These are phyloP conservation scores for Trichoderma hamatum DNA, from an alignment of 2,329 filamentous ascomycete species.

Conservation along the genomic window DNA sequence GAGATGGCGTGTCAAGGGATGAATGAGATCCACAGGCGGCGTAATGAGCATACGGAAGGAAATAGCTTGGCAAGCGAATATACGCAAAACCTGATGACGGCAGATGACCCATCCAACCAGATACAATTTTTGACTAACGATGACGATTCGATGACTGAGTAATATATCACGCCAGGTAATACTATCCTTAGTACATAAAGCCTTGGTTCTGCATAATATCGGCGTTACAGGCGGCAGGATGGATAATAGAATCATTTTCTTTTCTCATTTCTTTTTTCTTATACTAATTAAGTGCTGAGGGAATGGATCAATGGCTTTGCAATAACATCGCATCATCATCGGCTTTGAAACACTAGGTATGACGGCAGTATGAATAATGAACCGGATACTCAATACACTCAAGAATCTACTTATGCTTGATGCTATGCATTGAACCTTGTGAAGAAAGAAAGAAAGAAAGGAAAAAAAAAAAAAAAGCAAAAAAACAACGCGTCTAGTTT, in stretches of 20 bases:
- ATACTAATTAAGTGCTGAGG: not conserved
- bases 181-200: not conserved
- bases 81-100: slow-evolving; percentile 36
- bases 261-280: not conserved
- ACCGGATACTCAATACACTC: not conserved
- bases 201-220: slow-evolving; percentile 1
- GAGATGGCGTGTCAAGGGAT: slow-evolving; percentile 49
- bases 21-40: slow-evolving; percentile 46
- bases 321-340: not conserved
- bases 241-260: not conserved
- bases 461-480: not conserved
- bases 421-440: not conserved
- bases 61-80: slow-evolving; percentile 39
- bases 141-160: not conserved
- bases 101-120: slow-evolving; percentile 25
- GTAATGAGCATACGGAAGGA: slow-evolving; percentile 38
- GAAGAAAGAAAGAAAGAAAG: not conserved
- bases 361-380: not conserved
- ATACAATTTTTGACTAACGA: slow-evolving; percentile 17
- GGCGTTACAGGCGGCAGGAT: slow-evolving; percentile 7
- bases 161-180: not conserved
- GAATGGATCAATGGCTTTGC: not conserved
- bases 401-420: not conserved
- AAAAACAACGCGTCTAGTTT: not conserved
- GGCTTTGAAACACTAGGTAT: not conserved